Percentiles rank a stretch among this genome's conserved stretches.
phyloP scores from a whole-genome alignment of 1,284 basidiomycete species.

The Pascua guehoae region DNA sequence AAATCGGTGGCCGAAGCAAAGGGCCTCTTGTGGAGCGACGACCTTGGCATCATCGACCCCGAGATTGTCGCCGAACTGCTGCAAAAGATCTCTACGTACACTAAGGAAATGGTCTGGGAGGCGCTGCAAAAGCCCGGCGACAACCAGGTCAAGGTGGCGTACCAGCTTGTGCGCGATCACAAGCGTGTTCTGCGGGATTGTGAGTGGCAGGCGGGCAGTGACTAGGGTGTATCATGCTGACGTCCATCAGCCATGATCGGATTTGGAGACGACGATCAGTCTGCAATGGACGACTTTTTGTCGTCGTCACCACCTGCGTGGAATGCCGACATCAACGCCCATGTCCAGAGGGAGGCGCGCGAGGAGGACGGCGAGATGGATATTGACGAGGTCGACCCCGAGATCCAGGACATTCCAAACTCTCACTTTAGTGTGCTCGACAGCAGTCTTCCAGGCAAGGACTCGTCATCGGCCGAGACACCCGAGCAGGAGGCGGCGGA shows the following conservation, averaged over 20 bases:
- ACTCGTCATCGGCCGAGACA: slow-evolving; percentile 14
- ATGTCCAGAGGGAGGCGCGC: slow-evolving; percentile 11
- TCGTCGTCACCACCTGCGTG: slow-evolving; percentile 54
- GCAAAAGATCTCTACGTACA: slow-evolving; percentile 68
- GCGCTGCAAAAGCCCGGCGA: slow-evolving; percentile 79
- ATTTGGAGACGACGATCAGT: slow-evolving; percentile 42
- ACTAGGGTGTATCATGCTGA: no score
- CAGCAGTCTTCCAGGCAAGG: slow-evolving; percentile 64
- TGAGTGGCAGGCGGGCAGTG: slow-evolving; percentile 27
- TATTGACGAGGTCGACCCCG: slow-evolving; percentile 54
- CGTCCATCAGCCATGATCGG: slow-evolving; percentile 26
- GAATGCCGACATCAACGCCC: slow-evolving; percentile 48
- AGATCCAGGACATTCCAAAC: slow-evolving; percentile 56
- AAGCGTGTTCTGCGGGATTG: slow-evolving; percentile 76
- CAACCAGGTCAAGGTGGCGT: slow-evolving; percentile 94
- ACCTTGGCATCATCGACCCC: slow-evolving; percentile 81
- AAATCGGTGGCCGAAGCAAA: slow-evolving; percentile 44
- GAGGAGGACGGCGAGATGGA: slow-evolving; percentile 52
- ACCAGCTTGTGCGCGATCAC: slow-evolving; percentile 88
- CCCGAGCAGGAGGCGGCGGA: slow-evolving; percentile 36
- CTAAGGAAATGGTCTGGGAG: slow-evolving; percentile 79
- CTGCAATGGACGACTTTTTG: slow-evolving; percentile 53
- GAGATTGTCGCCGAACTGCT: slow-evolving; percentile 81
- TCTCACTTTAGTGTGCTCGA: slow-evolving; percentile 75
- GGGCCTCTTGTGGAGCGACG: slow-evolving; percentile 50